Base-by-base conservation (phyloP, 139 green algal genomes). In the Haematococcus sp. region DNA sequence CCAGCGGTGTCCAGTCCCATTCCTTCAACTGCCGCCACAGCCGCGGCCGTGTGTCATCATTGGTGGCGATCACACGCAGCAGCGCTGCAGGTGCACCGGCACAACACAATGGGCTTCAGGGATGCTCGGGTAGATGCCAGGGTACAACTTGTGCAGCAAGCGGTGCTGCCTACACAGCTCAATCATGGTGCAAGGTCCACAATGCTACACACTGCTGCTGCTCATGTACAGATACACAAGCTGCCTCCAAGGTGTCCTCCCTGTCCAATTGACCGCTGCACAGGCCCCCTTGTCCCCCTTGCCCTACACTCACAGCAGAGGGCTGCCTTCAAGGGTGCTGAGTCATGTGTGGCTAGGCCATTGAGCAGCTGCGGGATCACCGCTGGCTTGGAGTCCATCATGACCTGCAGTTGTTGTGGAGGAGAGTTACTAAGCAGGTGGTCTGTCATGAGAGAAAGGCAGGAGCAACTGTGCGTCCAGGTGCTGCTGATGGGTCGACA, bases 1-100 rank as follows among this genome's bases (percentile, higher is more conserved):
- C 51, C 40, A 83, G 72, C 20, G 64, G 77, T 20, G 40, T 44
- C 77, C 77, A 83, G 66, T 83, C 77, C 72, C 72, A 83, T 2
- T 83, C 77, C 25, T 35, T 28, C 28, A 70, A 49, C 66, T 77
- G 40, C 35, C 77, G 68, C 77, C 77, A 83, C 60, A 83, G 49
- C 28, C 77, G 71, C 16, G 68, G 77, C 49, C 77, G 66, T 23
- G 67, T 65, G 72, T 83, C 77, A 2, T 65, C 33, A 43, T 83
- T 51, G 1, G 34, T 73, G 0, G 68, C 27, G 5, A 79, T 30
- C 28, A 79, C 72, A 0, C 68, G 60, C 22, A 83, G 52, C 16
- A 81, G 63, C 11, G 69, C 76, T 81, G 51, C 2, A 11, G 40
- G n/a, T n/a, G n/a, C n/a, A n/a, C n/a, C n/a, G n/a, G n/a, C n/a